Evolutionary conservation across 495 filamentous ascomycete species (phyloP).

Genomic region (Tuber borchii): DNA sequence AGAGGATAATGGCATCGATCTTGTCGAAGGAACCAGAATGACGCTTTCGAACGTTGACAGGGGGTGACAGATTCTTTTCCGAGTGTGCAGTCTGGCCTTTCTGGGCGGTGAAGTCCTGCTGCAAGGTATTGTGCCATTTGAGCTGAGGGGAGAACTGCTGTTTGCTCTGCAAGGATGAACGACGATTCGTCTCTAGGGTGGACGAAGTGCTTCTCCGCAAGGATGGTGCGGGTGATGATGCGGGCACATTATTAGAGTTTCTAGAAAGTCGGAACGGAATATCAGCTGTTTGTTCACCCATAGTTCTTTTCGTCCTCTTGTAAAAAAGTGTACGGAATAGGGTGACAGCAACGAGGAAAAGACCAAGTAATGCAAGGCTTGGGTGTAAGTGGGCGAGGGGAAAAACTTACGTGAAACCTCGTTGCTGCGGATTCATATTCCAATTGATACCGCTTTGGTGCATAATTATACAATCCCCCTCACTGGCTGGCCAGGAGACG

Average conservation of each 20-base stretch:
- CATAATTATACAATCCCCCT: constrained; percentile 24
- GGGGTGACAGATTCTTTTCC: constrained; percentile 6
- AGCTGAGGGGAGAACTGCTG: constrained; percentile 31
- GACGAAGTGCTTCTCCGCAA: constrained; percentile 16
- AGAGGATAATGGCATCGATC: constrained; percentile 34
- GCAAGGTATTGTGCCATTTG: constrained; percentile 42
- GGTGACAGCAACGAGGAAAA: constrained; percentile 1
- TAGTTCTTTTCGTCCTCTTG: constrained; percentile 7
- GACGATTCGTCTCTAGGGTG: constrained; percentile 20
- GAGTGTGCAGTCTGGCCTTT: background rate
- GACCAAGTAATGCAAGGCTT: constrained; percentile 1
- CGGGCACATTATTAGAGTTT: background rate
- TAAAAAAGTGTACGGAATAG: constrained; percentile 8
- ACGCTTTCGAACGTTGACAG: constrained; percentile 21
- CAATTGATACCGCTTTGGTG: constrained; percentile 21
- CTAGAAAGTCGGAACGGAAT: background rate
- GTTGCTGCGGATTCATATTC: constrained; percentile 33
- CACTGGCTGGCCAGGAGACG: constrained; percentile 23
- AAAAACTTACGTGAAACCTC: constrained; percentile 28
- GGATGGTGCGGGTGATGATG: constrained; percentile 30
- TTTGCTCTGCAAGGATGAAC: constrained; percentile 26
- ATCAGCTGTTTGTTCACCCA: constrained; percentile 22
- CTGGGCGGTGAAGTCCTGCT: constrained; percentile 37
- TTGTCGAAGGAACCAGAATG: constrained; percentile 30
- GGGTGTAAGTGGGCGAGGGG: background rate